phyloP scores from a whole-genome alignment of 2,329 filamentous ascomycete species.

The Penicillium sp. region DNA sequence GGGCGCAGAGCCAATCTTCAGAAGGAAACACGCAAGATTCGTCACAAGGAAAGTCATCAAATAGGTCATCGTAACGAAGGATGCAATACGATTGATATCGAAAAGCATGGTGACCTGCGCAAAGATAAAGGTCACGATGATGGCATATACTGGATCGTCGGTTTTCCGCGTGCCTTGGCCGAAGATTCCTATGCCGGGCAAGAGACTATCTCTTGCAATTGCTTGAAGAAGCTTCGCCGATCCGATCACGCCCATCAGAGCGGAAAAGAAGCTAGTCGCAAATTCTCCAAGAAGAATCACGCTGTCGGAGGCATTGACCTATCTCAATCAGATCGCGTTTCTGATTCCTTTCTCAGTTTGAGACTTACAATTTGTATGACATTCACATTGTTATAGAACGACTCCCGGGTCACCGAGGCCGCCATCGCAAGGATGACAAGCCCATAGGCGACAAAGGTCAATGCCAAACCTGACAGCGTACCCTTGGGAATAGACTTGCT shows the following conservation, averaged over 20 bases:
- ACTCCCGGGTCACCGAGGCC: conserved; percentile 67
- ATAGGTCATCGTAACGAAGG: conserved; percentile 86
- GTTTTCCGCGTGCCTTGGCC: conserved; percentile 66
- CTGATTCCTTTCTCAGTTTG: background rate
- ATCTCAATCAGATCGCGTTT: conserved; percentile 9
- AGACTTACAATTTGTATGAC: conserved; percentile 65
- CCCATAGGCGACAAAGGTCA: conserved; percentile 73
- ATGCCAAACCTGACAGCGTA: conserved; percentile 71
- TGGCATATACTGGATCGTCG: conserved; percentile 73
- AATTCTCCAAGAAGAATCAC: conserved; percentile 78
- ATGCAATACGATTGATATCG: conserved; percentile 83
- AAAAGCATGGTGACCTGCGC: conserved; percentile 77
- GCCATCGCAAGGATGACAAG: conserved; percentile 76
- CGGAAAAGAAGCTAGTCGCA: conserved; percentile 77
- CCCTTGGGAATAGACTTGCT: conserved; percentile 80
- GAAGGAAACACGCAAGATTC: conserved; percentile 79
- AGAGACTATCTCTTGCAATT: conserved; percentile 70
- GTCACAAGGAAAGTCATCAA: conserved; percentile 89
- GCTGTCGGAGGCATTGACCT: conserved; percentile 69
- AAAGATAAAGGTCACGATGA: conserved; percentile 69
- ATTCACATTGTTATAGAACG: conserved; percentile 71
- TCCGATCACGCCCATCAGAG: conserved; percentile 81
- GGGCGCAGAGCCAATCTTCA: conserved; percentile 81
- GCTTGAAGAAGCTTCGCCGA: conserved; percentile 82
- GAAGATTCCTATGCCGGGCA: conserved; percentile 72